Conservation (phyloP, 306 rosid species). For the Carpinus viminea region DNA sequence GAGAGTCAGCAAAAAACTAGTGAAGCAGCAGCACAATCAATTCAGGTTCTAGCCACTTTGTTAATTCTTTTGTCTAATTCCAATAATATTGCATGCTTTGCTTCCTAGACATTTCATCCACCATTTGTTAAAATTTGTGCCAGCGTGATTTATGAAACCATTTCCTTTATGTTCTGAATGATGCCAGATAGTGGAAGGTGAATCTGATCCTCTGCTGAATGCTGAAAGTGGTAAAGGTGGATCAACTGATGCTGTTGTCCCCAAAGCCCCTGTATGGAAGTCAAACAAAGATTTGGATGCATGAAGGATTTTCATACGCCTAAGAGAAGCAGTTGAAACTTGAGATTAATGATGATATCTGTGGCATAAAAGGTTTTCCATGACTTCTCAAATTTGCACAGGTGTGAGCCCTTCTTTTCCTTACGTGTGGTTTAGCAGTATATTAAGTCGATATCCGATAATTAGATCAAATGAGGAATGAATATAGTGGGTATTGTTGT, state of each 20-base stretch:
- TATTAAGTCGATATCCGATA: constrained; percentile 35
- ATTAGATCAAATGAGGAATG: constrained; percentile 35
- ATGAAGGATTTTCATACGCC: constrained; percentile 31
- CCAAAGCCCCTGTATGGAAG: constrained; percentile 54
- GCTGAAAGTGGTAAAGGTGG: constrained; percentile 57
- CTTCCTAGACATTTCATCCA: neutral
- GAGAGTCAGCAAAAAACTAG: constrained; percentile 77
- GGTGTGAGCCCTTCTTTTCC: constrained; percentile 26
- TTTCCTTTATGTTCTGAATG: constrained; percentile 10
- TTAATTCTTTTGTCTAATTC: neutral
- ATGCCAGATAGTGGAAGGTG: constrained; percentile 69
- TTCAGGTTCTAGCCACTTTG: constrained; percentile 53
- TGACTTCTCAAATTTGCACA: constrained; percentile 24
- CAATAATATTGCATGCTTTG: neutral
- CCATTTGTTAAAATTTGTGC: neutral
- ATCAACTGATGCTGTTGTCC: constrained; percentile 42
- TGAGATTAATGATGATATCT: constrained; percentile 37
- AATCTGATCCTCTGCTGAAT: constrained; percentile 59
- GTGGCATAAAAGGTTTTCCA: constrained; percentile 41
- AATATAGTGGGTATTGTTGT: constrained; percentile 25
- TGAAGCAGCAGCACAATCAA: constrained; percentile 54
- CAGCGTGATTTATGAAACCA: constrained; percentile 13
- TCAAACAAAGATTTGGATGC: constrained; percentile 61
- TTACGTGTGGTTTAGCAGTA: constrained; percentile 30
- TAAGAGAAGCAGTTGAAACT: constrained; percentile 25